Percentiles rank a stretch among this genome's conserved stretches.
phyloP scores from a whole-genome alignment of 257 asterid genomes.

The Paulownia fortunei region DNA sequence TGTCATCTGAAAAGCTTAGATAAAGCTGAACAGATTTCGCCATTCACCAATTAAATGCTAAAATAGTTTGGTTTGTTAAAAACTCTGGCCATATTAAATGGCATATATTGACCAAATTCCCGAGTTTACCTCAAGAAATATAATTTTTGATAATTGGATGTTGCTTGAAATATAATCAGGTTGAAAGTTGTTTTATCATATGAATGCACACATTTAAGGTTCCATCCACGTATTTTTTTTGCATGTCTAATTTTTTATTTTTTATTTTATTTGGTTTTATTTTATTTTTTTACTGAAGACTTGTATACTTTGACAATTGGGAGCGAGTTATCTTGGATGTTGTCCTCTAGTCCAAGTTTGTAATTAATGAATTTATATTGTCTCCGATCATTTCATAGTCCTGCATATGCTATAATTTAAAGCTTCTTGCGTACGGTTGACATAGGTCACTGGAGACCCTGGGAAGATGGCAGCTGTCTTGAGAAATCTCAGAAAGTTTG shows the following conservation, averaged over 20 bases:
- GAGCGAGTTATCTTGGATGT: constrained; percentile 8
- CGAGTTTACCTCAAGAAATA: neutral
- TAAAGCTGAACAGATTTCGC: constrained; percentile 9
- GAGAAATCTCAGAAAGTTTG: constrained; percentile 81
- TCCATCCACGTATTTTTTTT: neutral
- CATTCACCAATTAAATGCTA: constrained; percentile 15
- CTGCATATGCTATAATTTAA: constrained; percentile 3
- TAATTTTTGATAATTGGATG: neutral
- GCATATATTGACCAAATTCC: neutral
- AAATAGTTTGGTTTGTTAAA: neutral
- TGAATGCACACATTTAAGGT: neutral
- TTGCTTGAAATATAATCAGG: neutral
- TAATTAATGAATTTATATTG: constrained; percentile 9
- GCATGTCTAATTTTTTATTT: neutral
- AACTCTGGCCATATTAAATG: neutral
- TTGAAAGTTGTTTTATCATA: neutral
- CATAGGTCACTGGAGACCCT: constrained; percentile 95
- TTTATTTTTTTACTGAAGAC: neutral
- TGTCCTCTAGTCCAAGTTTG: neutral
- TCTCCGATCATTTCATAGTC: neutral
- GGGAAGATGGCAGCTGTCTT: constrained; percentile 84
- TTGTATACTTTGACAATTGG: neutral
- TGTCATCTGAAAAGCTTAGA: constrained; percentile 6
- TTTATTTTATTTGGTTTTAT: too few species aligned
- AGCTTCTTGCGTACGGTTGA: constrained; percentile 31